Evolutionary conservation across 768 basidiomycete species (phyloP).

Genomic region (Termitomyces sp.): DNA sequence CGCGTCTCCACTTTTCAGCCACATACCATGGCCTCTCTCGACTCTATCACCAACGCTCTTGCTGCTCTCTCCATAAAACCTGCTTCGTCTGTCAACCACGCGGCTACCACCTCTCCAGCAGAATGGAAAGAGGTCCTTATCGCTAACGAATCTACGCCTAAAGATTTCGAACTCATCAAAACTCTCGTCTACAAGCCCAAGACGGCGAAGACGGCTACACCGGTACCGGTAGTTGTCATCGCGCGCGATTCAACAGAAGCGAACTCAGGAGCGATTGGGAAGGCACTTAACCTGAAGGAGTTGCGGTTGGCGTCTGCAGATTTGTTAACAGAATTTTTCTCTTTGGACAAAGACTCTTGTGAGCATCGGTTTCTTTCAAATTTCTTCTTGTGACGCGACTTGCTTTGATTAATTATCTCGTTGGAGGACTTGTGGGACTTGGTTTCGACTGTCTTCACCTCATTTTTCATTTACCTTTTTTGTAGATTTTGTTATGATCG

Average conservation of each 20-base stretch:
- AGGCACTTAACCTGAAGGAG: constrained; percentile 83
- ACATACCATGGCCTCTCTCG: constrained; percentile 30
- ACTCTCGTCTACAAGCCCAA: constrained; percentile 96
- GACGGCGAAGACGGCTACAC: constrained; percentile 83
- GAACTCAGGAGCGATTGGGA: constrained; percentile 70
- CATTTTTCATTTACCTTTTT: background rate
- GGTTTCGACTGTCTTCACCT: background rate
- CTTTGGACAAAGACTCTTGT: constrained; percentile 84
- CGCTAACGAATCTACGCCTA: constrained; percentile 45
- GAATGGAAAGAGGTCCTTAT: constrained; percentile 76
- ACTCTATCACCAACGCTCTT: constrained; percentile 40
- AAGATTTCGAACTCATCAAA: constrained; percentile 72
- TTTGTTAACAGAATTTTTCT: constrained; percentile 80
- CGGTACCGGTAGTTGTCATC: constrained; percentile 84
- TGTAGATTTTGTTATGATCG: background rate
- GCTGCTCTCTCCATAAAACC: constrained; percentile 55
- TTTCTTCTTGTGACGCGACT: background rate
- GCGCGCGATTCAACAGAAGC: constrained; percentile 85
- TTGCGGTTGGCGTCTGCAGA: constrained; percentile 84
- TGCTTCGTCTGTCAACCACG: constrained; percentile 50
- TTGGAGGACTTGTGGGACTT: background rate
- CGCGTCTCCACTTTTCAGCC: constrained; percentile 10
- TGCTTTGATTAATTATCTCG: background rate
- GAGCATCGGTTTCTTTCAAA: constrained; percentile 22
- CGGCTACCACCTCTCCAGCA: constrained; percentile 61